Evolutionary conservation across 2,329 filamentous ascomycete genomes (phyloP).

Genomic region (Colletotrichum sp.): DNA sequence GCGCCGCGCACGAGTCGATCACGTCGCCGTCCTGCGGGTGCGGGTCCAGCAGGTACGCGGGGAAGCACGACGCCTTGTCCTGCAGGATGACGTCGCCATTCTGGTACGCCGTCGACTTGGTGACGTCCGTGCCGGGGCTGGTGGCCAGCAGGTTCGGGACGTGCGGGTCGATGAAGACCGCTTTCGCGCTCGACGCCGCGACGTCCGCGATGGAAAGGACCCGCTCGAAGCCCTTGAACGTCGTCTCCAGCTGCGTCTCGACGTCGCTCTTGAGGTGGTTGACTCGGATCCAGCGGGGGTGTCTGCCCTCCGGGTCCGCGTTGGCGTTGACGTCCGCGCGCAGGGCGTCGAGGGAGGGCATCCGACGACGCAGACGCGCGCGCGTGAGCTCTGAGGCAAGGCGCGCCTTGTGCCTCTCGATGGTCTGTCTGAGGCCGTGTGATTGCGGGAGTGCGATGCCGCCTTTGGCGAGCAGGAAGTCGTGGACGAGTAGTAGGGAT

Average conservation of each 20-base stretch:
- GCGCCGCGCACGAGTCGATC: conserved; percentile 93
- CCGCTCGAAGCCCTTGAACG: conserved; percentile 69
- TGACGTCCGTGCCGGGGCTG: conserved; percentile 73
- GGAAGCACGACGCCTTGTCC: conserved; percentile 97
- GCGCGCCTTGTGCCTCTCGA: conserved; percentile 83
- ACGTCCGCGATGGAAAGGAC: conserved; percentile 64
- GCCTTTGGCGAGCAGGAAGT: conserved; percentile 80
- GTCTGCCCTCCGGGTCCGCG: conserved; percentile 56
- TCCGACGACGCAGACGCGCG: conserved; percentile 74
- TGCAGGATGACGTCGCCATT: conserved; percentile 85
- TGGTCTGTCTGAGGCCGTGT: conserved; percentile 77
- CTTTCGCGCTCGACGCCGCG: conserved; percentile 49
- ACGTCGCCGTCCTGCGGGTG: conserved; percentile 72
- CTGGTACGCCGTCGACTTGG: conserved; percentile 74
- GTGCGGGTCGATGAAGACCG: conserved; percentile 77
- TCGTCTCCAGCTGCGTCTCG: conserved; percentile 74
- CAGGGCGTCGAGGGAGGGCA: conserved; percentile 71
- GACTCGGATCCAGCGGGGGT: conserved; percentile 91
- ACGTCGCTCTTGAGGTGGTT: conserved; percentile 79
- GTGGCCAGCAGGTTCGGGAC: conserved; percentile 86
- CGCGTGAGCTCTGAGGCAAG: conserved; percentile 84
- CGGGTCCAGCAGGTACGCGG: conserved; percentile 83
- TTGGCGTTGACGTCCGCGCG: conserved; percentile 61
- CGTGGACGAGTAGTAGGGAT: conserved; percentile 83
- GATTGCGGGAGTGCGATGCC: conserved; percentile 82